A percentile compares a stretch with the other conserved stretches of the same genome.
Conservation (phyloP, 2,329 filamentous ascomycete species). For the Scytalidium sp. region DNA sequence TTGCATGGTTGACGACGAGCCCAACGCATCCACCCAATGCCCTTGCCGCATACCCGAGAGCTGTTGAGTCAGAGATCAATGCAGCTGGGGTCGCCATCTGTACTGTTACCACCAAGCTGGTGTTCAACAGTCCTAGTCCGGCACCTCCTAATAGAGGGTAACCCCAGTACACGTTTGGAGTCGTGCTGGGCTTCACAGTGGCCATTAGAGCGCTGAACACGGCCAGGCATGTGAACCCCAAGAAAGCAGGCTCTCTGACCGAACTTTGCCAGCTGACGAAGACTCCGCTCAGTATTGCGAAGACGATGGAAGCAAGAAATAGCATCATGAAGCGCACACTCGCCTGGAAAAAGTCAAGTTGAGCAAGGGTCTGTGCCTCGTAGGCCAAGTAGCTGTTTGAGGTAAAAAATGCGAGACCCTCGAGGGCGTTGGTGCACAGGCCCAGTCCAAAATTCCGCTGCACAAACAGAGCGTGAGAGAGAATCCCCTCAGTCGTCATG, state of each 20-base stretch:
- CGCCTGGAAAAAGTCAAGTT: constrained; percentile 34
- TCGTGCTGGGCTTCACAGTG: constrained; percentile 22
- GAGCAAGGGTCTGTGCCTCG: constrained; percentile 31
- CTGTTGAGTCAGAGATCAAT: constrained; percentile 26
- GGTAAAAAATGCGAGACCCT: too few relatives aligned
- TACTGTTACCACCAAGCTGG: constrained; percentile 31
- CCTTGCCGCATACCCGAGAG: constrained; percentile 32
- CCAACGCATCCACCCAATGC: constrained; percentile 45
- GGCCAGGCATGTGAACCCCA: constrained; percentile 23
- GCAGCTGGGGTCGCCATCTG: constrained; percentile 33
- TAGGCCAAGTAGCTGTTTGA: constrained; percentile 31
- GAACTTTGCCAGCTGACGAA: constrained; percentile 22
- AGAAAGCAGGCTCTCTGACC: constrained; percentile 23
- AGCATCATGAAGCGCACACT: constrained; percentile 17
- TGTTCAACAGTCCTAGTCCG: constrained; percentile 31
- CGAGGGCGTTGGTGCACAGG: too few relatives aligned
- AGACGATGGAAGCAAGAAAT: constrained; percentile 26
- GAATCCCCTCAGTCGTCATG: constrained; percentile 27
- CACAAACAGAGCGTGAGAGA: too few relatives aligned
- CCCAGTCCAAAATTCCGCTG: too few relatives aligned
- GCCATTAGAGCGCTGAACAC: constrained; percentile 34
- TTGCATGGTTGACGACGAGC: constrained; percentile 37
- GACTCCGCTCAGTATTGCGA: constrained; percentile 25
- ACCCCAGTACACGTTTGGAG: constrained; percentile 27
- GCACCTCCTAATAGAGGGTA: constrained; percentile 32